Evolutionary conservation across 2,329 filamentous ascomycete genomes (phyloP).

Genomic region (Arthrobotrys sphaeroides): DNA sequence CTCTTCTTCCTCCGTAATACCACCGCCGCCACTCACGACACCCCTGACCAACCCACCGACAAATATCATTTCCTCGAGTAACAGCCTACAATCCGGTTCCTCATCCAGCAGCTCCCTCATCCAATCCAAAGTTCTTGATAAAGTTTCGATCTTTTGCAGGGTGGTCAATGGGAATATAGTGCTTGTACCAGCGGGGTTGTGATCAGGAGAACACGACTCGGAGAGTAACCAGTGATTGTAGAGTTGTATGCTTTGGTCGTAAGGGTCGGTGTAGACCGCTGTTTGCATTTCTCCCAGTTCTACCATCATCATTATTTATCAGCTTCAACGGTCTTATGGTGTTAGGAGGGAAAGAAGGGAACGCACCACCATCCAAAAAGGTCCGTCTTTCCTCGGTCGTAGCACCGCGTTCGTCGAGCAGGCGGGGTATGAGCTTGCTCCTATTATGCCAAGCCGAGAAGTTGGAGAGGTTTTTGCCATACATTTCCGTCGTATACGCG

Average conservation of each 20-base stretch:
- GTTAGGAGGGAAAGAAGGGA: not conserved
- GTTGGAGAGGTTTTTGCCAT: constrained; percentile 84
- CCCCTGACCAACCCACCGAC: constrained; percentile 1
- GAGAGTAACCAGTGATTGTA: constrained; percentile 78
- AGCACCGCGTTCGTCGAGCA: constrained; percentile 76
- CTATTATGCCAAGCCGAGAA: constrained; percentile 97
- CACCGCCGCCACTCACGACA: not conserved
- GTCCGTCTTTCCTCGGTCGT: constrained; percentile 70
- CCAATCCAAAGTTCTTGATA: constrained; percentile 76
- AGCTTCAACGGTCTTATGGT: not conserved
- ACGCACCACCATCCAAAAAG: constrained; percentile 76
- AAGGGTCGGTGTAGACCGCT: constrained; percentile 85
- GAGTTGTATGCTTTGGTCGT: constrained; percentile 96
- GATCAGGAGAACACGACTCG: constrained; percentile 75
- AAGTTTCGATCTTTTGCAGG: constrained; percentile 69
- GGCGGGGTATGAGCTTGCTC: constrained; percentile 79
- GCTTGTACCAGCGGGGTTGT: constrained; percentile 60
- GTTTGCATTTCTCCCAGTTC: constrained; percentile 80
- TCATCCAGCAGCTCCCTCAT: constrained; percentile 73
- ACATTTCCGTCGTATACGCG: constrained; percentile 89
- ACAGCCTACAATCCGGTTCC: constrained; percentile 41
- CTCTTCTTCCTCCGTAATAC: not conserved
- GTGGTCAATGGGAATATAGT: constrained; percentile 74
- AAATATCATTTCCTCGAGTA: constrained; percentile 47
- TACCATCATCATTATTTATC: constrained; percentile 55